Conservation (phyloP, 2,329 filamentous ascomycete genomes). For the Clonostachys sp. region DNA sequence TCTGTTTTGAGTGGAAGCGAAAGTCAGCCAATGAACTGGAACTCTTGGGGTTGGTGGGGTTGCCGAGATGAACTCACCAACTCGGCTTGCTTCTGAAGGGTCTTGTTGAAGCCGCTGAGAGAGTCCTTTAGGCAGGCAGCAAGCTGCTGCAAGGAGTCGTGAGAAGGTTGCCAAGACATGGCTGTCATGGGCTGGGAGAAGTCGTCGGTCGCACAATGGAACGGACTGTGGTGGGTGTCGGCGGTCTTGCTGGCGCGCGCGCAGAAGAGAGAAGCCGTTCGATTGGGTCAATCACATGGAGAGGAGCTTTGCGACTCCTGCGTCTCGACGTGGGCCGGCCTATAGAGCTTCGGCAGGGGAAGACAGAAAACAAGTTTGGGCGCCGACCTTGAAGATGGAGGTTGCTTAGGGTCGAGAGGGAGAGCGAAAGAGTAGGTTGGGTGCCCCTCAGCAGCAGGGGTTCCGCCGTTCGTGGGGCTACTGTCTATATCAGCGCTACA, state of each 20-base stretch:
- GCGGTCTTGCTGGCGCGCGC: neutral
- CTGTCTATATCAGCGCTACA: too few relatives aligned
- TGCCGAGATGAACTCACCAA: constrained; percentile 50
- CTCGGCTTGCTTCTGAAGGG: constrained; percentile 84
- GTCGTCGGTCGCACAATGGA: constrained; percentile 10
- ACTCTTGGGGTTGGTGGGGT: constrained; percentile 1
- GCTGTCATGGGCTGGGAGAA: constrained; percentile 14
- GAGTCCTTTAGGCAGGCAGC: constrained; percentile 88
- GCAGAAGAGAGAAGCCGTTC: neutral
- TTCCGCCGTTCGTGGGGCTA: too few relatives aligned
- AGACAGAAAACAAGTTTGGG: too few relatives aligned
- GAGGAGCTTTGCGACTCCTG: constrained; percentile 1
- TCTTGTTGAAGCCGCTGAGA: constrained; percentile 75
- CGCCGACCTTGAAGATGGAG: too few relatives aligned
- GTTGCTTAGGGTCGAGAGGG: too few relatives aligned
- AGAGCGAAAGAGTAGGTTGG: too few relatives aligned
- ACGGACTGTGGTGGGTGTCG: constrained; percentile 1
- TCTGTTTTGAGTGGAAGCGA: constrained; percentile 46
- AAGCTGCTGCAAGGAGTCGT: constrained; percentile 84
- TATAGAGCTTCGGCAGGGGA: too few relatives aligned
- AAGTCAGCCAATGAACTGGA: constrained; percentile 9
- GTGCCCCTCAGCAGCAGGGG: too few relatives aligned
- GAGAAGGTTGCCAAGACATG: constrained; percentile 92
- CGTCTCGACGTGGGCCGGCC: too few relatives aligned
- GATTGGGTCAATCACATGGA: constrained; percentile 1